These are phyloP conservation scores for Marvania coccoides DNA, from an alignment of 139 green algal species.

Conservation along the genomic window DNA sequence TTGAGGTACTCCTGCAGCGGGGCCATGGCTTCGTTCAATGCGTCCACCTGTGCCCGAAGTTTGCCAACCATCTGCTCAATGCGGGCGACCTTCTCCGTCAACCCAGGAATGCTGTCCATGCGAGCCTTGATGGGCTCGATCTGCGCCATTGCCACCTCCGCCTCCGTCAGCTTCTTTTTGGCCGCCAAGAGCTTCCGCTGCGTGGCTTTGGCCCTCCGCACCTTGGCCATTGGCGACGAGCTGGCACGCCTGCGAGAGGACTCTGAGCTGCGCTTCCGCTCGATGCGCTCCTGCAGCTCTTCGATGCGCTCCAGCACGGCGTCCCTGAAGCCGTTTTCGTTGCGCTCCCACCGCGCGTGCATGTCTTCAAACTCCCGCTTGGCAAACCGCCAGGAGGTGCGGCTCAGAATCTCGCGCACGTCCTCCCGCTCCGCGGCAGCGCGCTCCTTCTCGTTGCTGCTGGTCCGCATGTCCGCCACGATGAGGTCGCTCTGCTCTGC, in stretches of 20 bases:
- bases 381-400: not conserved
- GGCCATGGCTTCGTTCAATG: conserved; percentile 10
- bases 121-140: not conserved
- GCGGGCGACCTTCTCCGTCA: not conserved
- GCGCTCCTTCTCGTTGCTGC: not conserved
- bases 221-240: not conserved
- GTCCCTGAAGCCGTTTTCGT: not conserved
- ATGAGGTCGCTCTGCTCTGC: not conserved
- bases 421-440: not conserved
- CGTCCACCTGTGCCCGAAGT: conserved; percentile 6
- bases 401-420: not conserved
- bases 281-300: not conserved
- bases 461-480: not conserved
- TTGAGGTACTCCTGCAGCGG: conserved; percentile 13
- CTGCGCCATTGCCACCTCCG: conserved; percentile 11
- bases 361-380: not conserved
- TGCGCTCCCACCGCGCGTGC: not conserved
- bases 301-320: not conserved
- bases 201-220: not conserved
- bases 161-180: conserved; percentile 5
- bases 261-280: too few relatives aligned
- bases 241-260: too few relatives aligned
- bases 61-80: conserved; percentile 2
- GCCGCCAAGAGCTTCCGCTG: conserved; percentile 16
- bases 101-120: not conserved